Percentiles rank a stretch among this genome's conserved stretches.
phyloP scores from a whole-genome alignment of 495 filamentous ascomycete species.

The Xylaria cubensis region DNA sequence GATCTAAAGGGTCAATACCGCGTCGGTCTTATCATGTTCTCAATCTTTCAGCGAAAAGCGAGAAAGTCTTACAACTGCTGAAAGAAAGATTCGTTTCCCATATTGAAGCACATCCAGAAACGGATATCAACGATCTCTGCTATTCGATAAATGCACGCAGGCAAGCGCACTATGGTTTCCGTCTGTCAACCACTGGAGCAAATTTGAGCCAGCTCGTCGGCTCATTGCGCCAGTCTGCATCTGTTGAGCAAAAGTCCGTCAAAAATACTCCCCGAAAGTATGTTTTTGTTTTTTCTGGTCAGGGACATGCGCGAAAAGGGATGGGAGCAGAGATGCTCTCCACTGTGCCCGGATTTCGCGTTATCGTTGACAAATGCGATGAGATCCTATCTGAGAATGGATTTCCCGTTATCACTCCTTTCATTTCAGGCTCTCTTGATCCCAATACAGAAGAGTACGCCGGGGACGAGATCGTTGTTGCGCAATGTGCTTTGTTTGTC shows the following conservation, averaged over 20 bases:
- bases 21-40: constrained; percentile 20
- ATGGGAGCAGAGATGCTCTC: constrained; percentile 31
- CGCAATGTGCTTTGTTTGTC: constrained; percentile 55
- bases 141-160: constrained; percentile 33
- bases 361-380: constrained; percentile 21
- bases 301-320: constrained; percentile 27
- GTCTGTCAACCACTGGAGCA: constrained; percentile 20
- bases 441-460: neutral
- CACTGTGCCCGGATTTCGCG: constrained; percentile 25
- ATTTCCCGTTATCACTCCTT: constrained; percentile 16
- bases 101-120: constrained; percentile 1
- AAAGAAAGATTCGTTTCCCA: constrained; percentile 13
- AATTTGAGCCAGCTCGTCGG: constrained; percentile 9
- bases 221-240: constrained; percentile 18
- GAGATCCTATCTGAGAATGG: constrained; percentile 28
- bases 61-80: constrained; percentile 4
- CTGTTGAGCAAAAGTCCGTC: neutral
- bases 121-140: constrained; percentile 29
- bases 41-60: constrained; percentile 30
- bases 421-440: constrained; percentile 3
- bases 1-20: neutral
- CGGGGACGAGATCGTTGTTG: constrained; percentile 38
- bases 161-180: constrained; percentile 16
- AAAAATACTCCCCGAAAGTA: neutral
- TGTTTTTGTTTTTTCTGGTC: constrained; percentile 36